Percentiles rank a stretch among this genome's conserved stretches.
Evolutionary conservation across 768 basidiomycete genomes (phyloP).

Genomic region (Mycena venus): DNA sequence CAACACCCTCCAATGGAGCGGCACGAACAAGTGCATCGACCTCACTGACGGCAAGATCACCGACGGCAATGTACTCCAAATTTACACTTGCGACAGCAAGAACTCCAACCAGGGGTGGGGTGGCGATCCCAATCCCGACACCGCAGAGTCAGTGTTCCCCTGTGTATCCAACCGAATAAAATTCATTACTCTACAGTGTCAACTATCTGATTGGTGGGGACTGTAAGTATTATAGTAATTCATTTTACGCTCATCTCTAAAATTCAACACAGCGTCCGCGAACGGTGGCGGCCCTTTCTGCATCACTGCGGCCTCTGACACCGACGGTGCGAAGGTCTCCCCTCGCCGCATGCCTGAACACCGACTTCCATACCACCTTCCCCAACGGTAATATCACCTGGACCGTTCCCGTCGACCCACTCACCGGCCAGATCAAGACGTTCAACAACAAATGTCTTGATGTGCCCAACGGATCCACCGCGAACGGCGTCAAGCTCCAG

Average conservation of each 20-base stretch:
- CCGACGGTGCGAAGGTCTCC: slow-evolving; percentile 13
- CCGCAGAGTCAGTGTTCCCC: background rate
- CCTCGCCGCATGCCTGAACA: slow-evolving; percentile 14
- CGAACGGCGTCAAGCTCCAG: slow-evolving; percentile 41
- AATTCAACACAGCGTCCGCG: background rate
- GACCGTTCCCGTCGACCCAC: slow-evolving; percentile 8
- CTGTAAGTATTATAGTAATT: background rate
- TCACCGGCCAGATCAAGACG: background rate
- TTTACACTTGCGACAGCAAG: slow-evolving; percentile 4
- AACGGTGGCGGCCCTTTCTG: slow-evolving; percentile 6
- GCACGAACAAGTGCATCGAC: slow-evolving; percentile 18
- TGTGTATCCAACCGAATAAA: background rate
- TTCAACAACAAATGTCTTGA: slow-evolving; percentile 37
- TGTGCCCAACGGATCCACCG: slow-evolving; percentile 35
- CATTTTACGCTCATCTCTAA: background rate
- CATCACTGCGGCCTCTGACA: slow-evolving; percentile 13
- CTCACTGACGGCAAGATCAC: slow-evolving; percentile 1
- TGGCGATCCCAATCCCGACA: background rate
- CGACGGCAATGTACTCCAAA: background rate
- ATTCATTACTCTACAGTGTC: background rate
- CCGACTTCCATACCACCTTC: slow-evolving; percentile 15
- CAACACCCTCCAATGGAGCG: background rate
- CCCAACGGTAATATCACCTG: slow-evolving; percentile 27
- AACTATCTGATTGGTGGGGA: background rate
- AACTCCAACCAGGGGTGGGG: slow-evolving; percentile 22